Evolutionary conservation across 495 filamentous ascomycete genomes (phyloP).

Genomic region (Cudoniella acicularis): DNA sequence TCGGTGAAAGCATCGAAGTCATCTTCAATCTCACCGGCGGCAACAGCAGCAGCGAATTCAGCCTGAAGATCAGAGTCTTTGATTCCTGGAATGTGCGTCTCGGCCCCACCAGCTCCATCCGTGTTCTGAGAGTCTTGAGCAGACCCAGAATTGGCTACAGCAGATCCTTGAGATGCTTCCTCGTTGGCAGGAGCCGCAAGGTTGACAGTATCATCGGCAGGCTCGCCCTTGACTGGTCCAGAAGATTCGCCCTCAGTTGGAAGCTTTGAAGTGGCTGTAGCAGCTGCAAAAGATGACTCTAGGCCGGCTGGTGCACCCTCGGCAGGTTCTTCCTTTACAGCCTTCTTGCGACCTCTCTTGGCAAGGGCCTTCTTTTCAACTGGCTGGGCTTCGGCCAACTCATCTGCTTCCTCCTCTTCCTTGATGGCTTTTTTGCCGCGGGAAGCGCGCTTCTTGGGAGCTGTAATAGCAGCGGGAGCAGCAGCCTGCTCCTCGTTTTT

Average conservation of each 20-base stretch:
- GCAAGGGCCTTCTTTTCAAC: background rate
- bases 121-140: background rate
- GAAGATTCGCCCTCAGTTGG: too few species aligned
- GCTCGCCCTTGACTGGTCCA: background rate
- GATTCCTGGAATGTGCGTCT: background rate
- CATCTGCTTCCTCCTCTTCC: background rate
- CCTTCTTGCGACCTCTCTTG: constrained; percentile 4
- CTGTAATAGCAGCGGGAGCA: background rate
- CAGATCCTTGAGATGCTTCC: constrained; percentile 3
- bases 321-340: constrained; percentile 1
- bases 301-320: too few species aligned
- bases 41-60: background rate
- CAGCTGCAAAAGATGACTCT: too few species aligned
- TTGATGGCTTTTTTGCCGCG: constrained; percentile 9
- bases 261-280: too few species aligned
- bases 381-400: background rate
- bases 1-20: constrained; percentile 1
- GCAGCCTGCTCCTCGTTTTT: background rate
- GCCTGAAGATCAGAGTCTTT: background rate
- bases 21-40: background rate
- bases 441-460: background rate
- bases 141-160: background rate
- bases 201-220: background rate
- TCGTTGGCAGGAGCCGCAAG: background rate
- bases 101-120: constrained; percentile 9